Evolutionary conservation across 257 asterid species (phyloP).

Genomic region (Echites panduratus): DNA sequence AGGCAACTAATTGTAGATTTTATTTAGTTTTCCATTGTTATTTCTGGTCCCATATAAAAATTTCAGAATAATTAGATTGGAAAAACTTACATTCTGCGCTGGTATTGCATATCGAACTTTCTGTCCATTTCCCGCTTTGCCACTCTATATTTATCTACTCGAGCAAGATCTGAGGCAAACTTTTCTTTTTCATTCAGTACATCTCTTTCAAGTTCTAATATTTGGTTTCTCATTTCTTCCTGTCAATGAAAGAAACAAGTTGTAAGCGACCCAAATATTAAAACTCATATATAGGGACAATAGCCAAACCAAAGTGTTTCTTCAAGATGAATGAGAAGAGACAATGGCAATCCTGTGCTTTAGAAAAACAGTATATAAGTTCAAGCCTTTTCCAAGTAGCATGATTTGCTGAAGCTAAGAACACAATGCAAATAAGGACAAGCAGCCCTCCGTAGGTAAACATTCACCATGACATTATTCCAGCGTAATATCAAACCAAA

Average conservation of each 20-base stretch:
- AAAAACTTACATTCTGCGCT: constrained; percentile 60
- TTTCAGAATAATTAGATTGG: not conserved
- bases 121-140: constrained; percentile 55
- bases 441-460: not conserved
- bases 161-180: constrained; percentile 36
- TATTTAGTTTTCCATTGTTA: not conserved
- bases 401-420: too few relatives aligned
- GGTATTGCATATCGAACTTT: constrained; percentile 68
- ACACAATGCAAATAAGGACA: not conserved
- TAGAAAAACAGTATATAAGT: not conserved
- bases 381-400: not conserved
- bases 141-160: constrained; percentile 40
- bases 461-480: not conserved
- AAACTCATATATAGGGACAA: not conserved
- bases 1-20: not conserved
- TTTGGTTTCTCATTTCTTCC: constrained; percentile 77
- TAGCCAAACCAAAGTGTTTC: not conserved
- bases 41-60: not conserved
- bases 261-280: not conserved
- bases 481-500: not conserved
- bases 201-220: constrained; percentile 50
- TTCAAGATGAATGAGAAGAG: constrained; percentile 2
- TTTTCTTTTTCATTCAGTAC: constrained; percentile 48
- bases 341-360: not conserved
- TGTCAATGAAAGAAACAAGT: constrained; percentile 24